Conservation (phyloP, 2,329 filamentous ascomycete species). For the Knoxdaviesia capensis region DNA sequence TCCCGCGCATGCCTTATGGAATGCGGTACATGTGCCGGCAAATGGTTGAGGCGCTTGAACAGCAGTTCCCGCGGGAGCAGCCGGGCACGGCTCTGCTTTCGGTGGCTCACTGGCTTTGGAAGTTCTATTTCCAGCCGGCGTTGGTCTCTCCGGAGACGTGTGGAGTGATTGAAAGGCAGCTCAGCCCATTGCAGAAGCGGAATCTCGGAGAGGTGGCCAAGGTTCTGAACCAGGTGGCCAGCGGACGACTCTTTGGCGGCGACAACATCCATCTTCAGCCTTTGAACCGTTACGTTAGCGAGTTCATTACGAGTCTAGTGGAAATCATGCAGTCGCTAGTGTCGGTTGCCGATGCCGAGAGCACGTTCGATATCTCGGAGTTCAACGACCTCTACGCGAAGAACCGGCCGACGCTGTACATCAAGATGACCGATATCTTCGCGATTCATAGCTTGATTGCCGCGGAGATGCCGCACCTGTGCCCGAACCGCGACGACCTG, state of each 20-base stretch:
- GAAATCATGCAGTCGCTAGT: slow-evolving; percentile 63
- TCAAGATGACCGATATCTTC: slow-evolving; percentile 96
- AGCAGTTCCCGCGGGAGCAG: slow-evolving; percentile 63
- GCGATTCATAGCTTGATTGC: slow-evolving; percentile 81
- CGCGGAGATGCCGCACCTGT: slow-evolving; percentile 57
- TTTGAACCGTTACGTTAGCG: slow-evolving; percentile 73
- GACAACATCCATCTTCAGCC: slow-evolving; percentile 94
- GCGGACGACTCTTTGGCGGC: slow-evolving; percentile 75
- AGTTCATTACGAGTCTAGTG: slow-evolving; percentile 62
- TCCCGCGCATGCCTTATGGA: slow-evolving; percentile 83
- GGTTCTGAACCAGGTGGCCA: slow-evolving; percentile 72
- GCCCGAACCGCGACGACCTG: slow-evolving; percentile 64
- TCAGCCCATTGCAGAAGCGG: slow-evolving; percentile 81
- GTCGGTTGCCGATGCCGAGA: slow-evolving; percentile 66
- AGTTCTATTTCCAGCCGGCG: slow-evolving; percentile 78
- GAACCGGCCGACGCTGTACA: slow-evolving; percentile 94
- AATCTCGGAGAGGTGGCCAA: slow-evolving; percentile 84
- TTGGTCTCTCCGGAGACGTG: slow-evolving; percentile 79
- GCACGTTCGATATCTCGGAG: slow-evolving; percentile 93
- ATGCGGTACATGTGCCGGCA: slow-evolving; percentile 75
- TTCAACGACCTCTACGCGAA: slow-evolving; percentile 96
- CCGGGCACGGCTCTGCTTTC: slow-evolving; percentile 62
- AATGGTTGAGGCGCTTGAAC: slow-evolving; percentile 58
- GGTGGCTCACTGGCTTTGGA: slow-evolving; percentile 84
- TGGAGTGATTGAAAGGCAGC: slow-evolving; percentile 73